Percentiles rank a stretch among this genome's conserved stretches.
phyloP scores from a whole-genome alignment of 768 basidiomycete species.

The Mrakia gelida region DNA sequence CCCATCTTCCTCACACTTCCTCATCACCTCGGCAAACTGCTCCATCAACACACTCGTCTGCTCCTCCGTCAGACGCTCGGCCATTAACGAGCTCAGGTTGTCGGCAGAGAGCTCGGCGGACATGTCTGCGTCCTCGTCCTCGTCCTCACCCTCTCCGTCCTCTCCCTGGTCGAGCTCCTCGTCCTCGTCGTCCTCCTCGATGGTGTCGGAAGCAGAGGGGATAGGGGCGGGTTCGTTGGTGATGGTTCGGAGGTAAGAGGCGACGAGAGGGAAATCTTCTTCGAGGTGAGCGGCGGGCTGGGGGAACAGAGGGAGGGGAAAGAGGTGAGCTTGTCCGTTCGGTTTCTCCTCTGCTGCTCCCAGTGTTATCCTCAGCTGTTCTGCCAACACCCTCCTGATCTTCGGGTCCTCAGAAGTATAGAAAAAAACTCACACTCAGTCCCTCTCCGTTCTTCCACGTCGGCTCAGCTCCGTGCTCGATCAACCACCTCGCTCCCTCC shows the following conservation, averaged over 20 bases:
- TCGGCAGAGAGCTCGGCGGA: conserved; percentile 17
- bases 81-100: conserved; percentile 26
- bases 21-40: conserved; percentile 32
- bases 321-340: conserved; percentile 38
- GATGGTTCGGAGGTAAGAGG: conserved; percentile 52
- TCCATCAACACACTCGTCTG: conserved; percentile 32
- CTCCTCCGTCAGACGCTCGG: conserved; percentile 32
- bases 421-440: conserved; percentile 57
- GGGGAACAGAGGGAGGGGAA: conserved; percentile 9
- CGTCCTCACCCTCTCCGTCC: not conserved
- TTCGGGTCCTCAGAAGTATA: not conserved
- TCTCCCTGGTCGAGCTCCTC: not conserved
- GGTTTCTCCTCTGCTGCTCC: too few relatives aligned
- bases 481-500: conserved; percentile 69
- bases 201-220: not conserved
- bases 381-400: too few relatives aligned
- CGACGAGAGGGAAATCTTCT: conserved; percentile 67
- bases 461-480: conserved; percentile 69
- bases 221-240: conserved; percentile 11
- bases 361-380: too few relatives aligned
- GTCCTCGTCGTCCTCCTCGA: conserved; percentile 15
- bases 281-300: conserved; percentile 67
- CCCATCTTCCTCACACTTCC: conserved; percentile 31
- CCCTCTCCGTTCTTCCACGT: conserved; percentile 65
- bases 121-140: conserved; percentile 11